These are phyloP conservation scores for Trifolium subterraneum DNA, from an alignment of 306 rosid species.

Conservation along the genomic window DNA sequence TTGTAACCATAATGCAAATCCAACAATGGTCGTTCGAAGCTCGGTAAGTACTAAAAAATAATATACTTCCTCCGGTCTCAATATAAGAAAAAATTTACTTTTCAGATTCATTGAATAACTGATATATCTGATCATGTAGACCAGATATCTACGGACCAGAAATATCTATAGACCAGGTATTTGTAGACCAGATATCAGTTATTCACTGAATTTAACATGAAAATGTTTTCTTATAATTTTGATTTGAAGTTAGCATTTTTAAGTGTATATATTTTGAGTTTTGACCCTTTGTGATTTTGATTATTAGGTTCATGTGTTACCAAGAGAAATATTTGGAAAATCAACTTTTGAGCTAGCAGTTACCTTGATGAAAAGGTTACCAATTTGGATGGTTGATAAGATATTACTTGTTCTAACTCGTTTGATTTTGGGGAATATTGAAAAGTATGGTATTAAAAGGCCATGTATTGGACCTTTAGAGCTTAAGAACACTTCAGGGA, in stretches of 20 bases:
- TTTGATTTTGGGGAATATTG: conserved; percentile 68
- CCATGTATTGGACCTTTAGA: conserved; percentile 77
- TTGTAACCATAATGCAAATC: conserved; percentile 71
- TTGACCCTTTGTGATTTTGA: background rate
- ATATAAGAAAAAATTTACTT: too few relatives aligned
- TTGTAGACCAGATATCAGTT: too few relatives aligned
- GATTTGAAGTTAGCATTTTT: background rate
- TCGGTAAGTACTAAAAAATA: conserved; percentile 60
- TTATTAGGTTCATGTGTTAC: conserved; percentile 80
- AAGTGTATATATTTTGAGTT: background rate
- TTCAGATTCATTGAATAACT: too few relatives aligned
- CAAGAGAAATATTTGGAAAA: conserved; percentile 76
- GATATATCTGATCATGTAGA: too few relatives aligned
- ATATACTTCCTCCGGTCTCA: too few relatives aligned
- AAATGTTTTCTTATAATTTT: too few relatives aligned
- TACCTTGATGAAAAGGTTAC: conserved; percentile 66
- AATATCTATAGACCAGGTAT: too few relatives aligned
- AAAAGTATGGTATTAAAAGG: conserved; percentile 72
- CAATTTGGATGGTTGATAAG: conserved; percentile 81
- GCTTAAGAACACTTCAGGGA: conserved; percentile 77
- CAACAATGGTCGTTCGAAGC: conserved; percentile 90
- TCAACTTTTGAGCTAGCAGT: conserved; percentile 79
- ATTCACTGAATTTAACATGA: too few relatives aligned
- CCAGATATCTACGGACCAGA: too few relatives aligned
- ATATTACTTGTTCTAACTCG: conserved; percentile 61